phyloP scores from a whole-genome alignment of 2,329 filamentous ascomycete species.

The Biscogniauxia mediterranea region DNA sequence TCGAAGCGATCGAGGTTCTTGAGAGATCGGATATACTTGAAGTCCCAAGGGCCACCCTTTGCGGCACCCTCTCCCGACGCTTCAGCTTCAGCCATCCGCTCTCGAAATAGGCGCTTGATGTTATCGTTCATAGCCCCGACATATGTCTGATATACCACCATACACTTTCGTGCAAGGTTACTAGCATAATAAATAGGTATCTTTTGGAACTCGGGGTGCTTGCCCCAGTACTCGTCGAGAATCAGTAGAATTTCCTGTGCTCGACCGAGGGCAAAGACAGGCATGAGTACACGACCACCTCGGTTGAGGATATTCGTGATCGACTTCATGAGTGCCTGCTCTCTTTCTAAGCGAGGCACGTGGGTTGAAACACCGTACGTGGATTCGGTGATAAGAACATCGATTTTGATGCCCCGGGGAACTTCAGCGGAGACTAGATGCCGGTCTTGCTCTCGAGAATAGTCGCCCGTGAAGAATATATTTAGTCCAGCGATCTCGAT shows the following conservation, averaged over 20 bases:
- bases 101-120: constrained; percentile 91
- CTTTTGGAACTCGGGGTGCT: constrained; percentile 83
- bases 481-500: constrained; percentile 97
- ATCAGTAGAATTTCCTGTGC: constrained; percentile 94
- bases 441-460: constrained; percentile 91
- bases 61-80: constrained; percentile 70
- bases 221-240: constrained; percentile 93
- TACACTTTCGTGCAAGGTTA: constrained; percentile 92
- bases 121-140: constrained; percentile 99
- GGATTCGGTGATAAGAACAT: constrained; percentile 95
- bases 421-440: constrained; percentile 94
- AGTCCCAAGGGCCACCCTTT: constrained; percentile 92
- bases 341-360: constrained; percentile 84
- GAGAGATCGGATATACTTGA: constrained; percentile 87
- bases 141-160: constrained; percentile 98
- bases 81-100: constrained; percentile 88
- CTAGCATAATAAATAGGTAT: constrained; percentile 97
- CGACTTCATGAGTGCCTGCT: constrained; percentile 92
- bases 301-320: constrained; percentile 89
- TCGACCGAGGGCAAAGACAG: constrained; percentile 89
- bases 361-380: constrained; percentile 96
- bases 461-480: constrained; percentile 96
- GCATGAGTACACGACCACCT: constrained; percentile 88
- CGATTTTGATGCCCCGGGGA: constrained; percentile 83
- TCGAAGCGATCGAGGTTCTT: constrained; percentile 95